Conservation (phyloP, 495 filamentous ascomycete species). For the Lepraria neglecta region DNA sequence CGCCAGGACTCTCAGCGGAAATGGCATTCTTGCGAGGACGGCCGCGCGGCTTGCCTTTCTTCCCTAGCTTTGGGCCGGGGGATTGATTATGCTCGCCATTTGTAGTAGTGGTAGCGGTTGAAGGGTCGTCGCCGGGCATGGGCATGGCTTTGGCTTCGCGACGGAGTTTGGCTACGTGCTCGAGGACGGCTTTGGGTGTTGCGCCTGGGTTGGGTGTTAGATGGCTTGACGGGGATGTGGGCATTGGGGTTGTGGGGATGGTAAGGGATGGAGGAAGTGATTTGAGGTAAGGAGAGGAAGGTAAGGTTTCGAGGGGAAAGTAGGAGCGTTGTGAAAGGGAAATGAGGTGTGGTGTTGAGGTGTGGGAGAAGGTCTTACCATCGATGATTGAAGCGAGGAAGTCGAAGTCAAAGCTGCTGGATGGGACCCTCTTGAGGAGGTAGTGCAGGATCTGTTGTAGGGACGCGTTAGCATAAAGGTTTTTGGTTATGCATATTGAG, state of each 20-base stretch:
- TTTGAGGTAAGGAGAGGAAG: neutral
- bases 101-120: neutral
- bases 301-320: too few relatives aligned
- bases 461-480: too few relatives aligned
- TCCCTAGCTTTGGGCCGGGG: neutral
- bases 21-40: neutral
- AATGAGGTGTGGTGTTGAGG: too few relatives aligned
- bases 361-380: too few relatives aligned
- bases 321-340: too few relatives aligned
- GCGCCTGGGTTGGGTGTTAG: conserved; percentile 5
- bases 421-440: too few relatives aligned
- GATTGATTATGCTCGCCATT: neutral
- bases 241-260: too few relatives aligned
- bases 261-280: neutral
- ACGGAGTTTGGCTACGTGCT: neutral
- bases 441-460: too few relatives aligned
- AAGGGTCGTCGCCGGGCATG: neutral
- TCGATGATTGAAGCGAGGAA: too few relatives aligned
- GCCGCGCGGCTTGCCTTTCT: neutral
- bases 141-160: neutral
- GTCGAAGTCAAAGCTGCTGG: too few relatives aligned
- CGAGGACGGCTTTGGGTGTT: conserved; percentile 5
- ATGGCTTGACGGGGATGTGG: neutral
- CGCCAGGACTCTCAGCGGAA: neutral
- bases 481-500: too few relatives aligned